phyloP scores from a whole-genome alignment of 306 rosid species.

The Vigna radiata region DNA sequence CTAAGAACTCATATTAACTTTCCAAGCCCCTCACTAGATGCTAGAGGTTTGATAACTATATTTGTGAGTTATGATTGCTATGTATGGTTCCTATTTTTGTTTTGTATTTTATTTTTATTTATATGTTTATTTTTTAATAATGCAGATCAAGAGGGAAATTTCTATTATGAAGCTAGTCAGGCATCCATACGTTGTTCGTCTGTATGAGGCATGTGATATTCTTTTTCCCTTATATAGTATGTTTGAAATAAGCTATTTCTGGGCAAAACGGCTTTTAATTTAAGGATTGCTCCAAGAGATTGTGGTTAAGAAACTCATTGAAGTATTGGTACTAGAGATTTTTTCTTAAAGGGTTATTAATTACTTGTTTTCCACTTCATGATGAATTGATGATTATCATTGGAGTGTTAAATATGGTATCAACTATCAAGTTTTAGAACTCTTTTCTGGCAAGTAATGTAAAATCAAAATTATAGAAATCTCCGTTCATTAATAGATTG shows the following conservation, averaged over 20 bases:
- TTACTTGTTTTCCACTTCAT: neutral
- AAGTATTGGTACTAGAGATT: too few relatives aligned
- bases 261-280: neutral
- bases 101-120: constrained; percentile 8
- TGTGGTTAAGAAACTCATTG: neutral
- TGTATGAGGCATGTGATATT: constrained; percentile 68
- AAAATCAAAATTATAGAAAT: constrained; percentile 13
- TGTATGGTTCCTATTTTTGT: neutral
- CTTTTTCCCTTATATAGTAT: neutral
- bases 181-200: constrained; percentile 86
- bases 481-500: constrained; percentile 1
- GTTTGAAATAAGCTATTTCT: neutral
- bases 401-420: constrained; percentile 1
- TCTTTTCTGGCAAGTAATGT: constrained; percentile 5
- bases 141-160: constrained; percentile 94
- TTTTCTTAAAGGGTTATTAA: neutral
- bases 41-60: constrained; percentile 31
- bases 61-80: neutral
- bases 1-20: neutral
- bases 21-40: neutral
- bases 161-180: constrained; percentile 92
- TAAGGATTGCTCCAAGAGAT: neutral
- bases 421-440: neutral
- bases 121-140: neutral
- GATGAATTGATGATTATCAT: constrained; percentile 4